phyloP scores from a whole-genome alignment of 176 grass and related monocot species.

The Poa pratensis region DNA sequence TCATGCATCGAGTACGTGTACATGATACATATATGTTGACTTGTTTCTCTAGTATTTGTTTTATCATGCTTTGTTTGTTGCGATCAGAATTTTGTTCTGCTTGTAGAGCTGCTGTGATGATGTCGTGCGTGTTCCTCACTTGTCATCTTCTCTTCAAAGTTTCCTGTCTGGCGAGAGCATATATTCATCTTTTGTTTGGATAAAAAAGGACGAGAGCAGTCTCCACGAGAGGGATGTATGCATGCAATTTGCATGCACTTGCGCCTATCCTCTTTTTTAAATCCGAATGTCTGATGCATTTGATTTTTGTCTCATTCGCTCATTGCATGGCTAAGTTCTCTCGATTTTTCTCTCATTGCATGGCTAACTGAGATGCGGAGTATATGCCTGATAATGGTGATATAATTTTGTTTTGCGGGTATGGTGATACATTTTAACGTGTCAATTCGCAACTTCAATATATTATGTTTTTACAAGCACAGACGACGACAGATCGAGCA shows the following conservation, averaged over 20 bases:
- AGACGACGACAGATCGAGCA: not conserved
- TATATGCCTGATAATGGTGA: no score
- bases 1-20: not conserved
- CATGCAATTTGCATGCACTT: no score
- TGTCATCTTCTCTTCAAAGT: slow-evolving; percentile 24
- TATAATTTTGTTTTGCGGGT: no score
- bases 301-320: no score
- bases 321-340: no score
- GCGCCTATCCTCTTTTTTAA: no score
- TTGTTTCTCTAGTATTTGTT: not conserved
- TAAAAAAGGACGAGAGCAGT: not conserved
- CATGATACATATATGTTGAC: no score
- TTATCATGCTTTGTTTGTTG: not conserved
- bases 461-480: not conserved
- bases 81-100: not conserved
- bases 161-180: not conserved
- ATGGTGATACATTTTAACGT: no score
- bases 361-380: no score
- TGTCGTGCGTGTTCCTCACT: not conserved
- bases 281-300: no score
- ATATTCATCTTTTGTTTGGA: not conserved
- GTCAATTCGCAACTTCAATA: no score
- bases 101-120: not conserved
- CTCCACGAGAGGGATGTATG: not conserved
- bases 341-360: no score